Conservation (phyloP, 2,329 filamentous ascomycete species). For the Penicillium sp. region DNA sequence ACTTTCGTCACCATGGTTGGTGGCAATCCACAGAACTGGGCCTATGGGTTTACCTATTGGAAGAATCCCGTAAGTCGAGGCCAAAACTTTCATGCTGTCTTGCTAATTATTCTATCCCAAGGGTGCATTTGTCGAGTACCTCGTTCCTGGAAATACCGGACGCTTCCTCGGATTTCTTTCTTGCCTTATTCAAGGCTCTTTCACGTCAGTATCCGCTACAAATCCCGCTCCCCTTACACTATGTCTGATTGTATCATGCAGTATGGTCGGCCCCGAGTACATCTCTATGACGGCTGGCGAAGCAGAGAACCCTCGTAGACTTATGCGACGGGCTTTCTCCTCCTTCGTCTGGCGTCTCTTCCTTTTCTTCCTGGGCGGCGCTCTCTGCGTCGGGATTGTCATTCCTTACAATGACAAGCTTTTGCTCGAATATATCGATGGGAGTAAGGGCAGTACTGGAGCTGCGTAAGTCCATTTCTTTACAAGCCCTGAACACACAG, state of each 20-base stretch:
- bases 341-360: slow-evolving; percentile 74
- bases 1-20: slow-evolving; percentile 80
- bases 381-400: slow-evolving; percentile 66
- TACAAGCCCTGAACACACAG: neutral
- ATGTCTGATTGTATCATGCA: slow-evolving; percentile 8
- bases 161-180: slow-evolving; percentile 55
- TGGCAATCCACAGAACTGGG: slow-evolving; percentile 68
- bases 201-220: slow-evolving; percentile 43
- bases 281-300: slow-evolving; percentile 62
- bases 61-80: slow-evolving; percentile 41
- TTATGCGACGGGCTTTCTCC: slow-evolving; percentile 70
- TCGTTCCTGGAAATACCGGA: slow-evolving; percentile 61
- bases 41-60: slow-evolving; percentile 69
- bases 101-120: slow-evolving; percentile 1
- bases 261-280: slow-evolving; percentile 62
- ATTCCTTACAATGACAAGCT: slow-evolving; percentile 64
- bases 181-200: slow-evolving; percentile 67
- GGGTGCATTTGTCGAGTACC: slow-evolving; percentile 63
- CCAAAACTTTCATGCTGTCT: neutral
- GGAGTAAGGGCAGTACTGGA: slow-evolving; percentile 48
- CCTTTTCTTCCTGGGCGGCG: slow-evolving; percentile 69
- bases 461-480: slow-evolving; percentile 48
- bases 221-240: neutral
- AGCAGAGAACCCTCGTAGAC: slow-evolving; percentile 62
- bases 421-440: slow-evolving; percentile 56